Evolutionary conservation across 306 rosid species (phyloP), one percentile per base, ranked within the genome.

Genomic region (Prinsepia uniflora): DNA sequence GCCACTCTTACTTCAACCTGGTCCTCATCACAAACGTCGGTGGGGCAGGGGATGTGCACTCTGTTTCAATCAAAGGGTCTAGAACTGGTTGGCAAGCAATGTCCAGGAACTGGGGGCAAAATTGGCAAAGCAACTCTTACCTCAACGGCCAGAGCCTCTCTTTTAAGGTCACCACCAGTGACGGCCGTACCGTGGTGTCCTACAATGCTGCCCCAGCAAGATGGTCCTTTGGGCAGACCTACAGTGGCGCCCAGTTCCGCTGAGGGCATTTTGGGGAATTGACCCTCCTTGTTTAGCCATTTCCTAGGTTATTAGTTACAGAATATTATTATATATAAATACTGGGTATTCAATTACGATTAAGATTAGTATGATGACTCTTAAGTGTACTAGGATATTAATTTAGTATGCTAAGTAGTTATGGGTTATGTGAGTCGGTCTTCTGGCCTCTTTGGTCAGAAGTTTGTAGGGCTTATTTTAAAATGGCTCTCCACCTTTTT

Each of bases 91-190:
- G 99, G 99, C 88, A 82, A 75, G 68, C 88, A 12, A 87, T 94
- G 99, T 94, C 99, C 8, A 83, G 97, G 46, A 94, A 94, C 82
- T 94, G 99, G 99, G 99, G 99, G 8, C 99, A 94, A 50, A 94
- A 94, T 53, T 94, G 99, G 99, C 99, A 94, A 61, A 91, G 92
- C 92, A 94, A 94, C 95, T 80, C 82, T 65, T 72, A 82, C 43
- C 96, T 94, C 12, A 91, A 94, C 41, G 99, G 97, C 17, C 99
- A 94, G 63, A 66, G 85, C 83, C 84, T 94, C 34, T 94, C 99
- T 4, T 91, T 94, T 73, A 94, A 94, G 88, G 91, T 94, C 71
- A 87, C 91, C 30, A 83, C 99, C 5, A 94, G 99, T 63, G 91
- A 91, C 69, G 97, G 96, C 56, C 87, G 72, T 0, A 86, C 80